phyloP scores from a whole-genome alignment of 345 rosid genomes.

The Citrus maxima region DNA sequence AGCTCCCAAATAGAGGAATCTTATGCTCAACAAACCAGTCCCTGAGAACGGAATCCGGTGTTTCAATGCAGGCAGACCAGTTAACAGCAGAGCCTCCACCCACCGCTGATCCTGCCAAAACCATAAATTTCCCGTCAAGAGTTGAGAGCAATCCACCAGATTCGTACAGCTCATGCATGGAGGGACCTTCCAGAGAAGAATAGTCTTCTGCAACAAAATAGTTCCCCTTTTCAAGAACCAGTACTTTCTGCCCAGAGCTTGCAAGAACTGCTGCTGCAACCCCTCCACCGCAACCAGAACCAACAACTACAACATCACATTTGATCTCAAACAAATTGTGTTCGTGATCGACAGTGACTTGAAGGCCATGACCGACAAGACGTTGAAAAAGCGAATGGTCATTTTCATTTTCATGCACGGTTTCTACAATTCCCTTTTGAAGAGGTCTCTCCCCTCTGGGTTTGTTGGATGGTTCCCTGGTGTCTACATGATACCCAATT shows the following conservation, averaged over 20 bases:
- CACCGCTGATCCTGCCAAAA: slow-evolving; percentile 78
- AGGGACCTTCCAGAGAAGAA: slow-evolving; percentile 65
- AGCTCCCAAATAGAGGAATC: slow-evolving; percentile 40
- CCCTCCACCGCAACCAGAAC: slow-evolving; percentile 96
- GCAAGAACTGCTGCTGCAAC: slow-evolving; percentile 90
- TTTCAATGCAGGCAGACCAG: slow-evolving; percentile 84
- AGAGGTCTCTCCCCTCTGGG: slow-evolving; percentile 59
- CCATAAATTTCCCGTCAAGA: slow-evolving; percentile 31
- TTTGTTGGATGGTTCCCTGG: slow-evolving; percentile 18
- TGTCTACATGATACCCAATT: slow-evolving; percentile 52
- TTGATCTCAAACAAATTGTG: slow-evolving; percentile 39
- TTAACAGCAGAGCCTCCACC: slow-evolving; percentile 93
- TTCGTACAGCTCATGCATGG: slow-evolving; percentile 48
- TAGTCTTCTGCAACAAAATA: slow-evolving; percentile 55
- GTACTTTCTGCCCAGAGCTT: slow-evolving; percentile 59
- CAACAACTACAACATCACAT: slow-evolving; percentile 74
- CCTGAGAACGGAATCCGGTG: slow-evolving; percentile 57
- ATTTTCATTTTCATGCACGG: slow-evolving; percentile 44
- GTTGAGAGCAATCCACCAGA: slow-evolving; percentile 57
- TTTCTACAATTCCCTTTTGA: slow-evolving; percentile 67
- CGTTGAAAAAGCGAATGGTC: slow-evolving; percentile 42
- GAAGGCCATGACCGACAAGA: slow-evolving; percentile 56
- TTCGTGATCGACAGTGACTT: slow-evolving; percentile 24
- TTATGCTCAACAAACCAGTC: slow-evolving; percentile 67
- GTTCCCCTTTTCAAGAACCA: slow-evolving; percentile 80